Evolutionary conservation across 129 eudicot genomes (phyloP).

Genomic region (Chrysanthemum makinoi): DNA sequence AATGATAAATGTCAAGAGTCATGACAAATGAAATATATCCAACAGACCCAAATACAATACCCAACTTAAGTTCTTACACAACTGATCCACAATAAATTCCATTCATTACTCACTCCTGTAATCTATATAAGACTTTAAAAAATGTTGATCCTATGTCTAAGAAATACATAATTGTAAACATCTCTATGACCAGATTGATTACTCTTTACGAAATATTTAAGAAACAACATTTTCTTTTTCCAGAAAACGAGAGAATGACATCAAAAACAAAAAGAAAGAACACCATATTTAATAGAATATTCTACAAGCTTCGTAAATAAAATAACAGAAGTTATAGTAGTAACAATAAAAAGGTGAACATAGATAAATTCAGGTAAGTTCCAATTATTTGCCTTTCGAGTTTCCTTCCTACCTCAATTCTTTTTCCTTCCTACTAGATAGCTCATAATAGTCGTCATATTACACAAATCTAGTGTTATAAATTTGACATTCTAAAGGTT

Average conservation of each 20-base stretch:
- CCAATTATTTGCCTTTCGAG: too few species aligned
- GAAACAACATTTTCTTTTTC: not conserved
- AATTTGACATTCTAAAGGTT: not conserved
- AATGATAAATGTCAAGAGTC: not conserved
- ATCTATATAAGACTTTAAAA: not conserved
- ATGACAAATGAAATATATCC: not conserved
- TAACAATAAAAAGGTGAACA: too few species aligned
- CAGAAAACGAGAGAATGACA: not conserved
- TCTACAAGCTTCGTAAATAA: not conserved
- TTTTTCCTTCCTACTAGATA: too few species aligned
- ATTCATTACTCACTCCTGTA: not conserved
- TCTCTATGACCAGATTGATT: not conserved
- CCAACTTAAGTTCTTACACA: not conserved
- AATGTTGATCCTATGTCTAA: slow-evolving; percentile 1
- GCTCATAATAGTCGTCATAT: too few species aligned
- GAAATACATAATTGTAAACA: slow-evolving; percentile 4
- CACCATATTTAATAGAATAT: not conserved
- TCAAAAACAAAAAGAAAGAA: not conserved
- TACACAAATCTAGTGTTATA: too few species aligned
- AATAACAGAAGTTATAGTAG: too few species aligned
- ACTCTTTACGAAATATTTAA: slow-evolving; percentile 4
- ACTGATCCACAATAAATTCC: not conserved
- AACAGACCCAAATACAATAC: slow-evolving; percentile 15
- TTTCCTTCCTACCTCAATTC: too few species aligned
- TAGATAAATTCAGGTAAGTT: too few species aligned